Percentiles rank a stretch among this genome's conserved stretches.
Conservation (phyloP, 306 rosid genomes). For the Senna tora region DNA sequence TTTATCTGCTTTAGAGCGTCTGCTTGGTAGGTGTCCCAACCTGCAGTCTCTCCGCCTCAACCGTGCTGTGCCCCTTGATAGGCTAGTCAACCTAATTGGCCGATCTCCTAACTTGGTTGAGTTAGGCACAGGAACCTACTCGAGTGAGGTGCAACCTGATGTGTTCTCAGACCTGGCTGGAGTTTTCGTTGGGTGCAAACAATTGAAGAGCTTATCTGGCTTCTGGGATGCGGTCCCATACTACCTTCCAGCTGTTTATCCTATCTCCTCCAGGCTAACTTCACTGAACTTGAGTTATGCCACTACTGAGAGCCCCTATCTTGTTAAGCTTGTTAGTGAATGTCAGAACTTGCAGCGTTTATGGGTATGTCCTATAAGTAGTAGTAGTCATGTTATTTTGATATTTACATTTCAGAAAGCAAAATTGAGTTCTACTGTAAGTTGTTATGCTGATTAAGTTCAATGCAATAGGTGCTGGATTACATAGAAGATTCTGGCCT, state of each 20-base stretch:
- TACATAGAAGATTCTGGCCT: slow-evolving; percentile 92
- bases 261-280: slow-evolving; percentile 68
- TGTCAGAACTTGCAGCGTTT: slow-evolving; percentile 77
- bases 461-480: slow-evolving; percentile 79
- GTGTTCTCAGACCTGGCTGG: slow-evolving; percentile 57
- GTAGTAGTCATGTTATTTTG: neutral
- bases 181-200: slow-evolving; percentile 64
- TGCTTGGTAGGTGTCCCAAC: slow-evolving; percentile 80
- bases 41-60: slow-evolving; percentile 83
- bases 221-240: slow-evolving; percentile 90
- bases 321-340: slow-evolving; percentile 72
- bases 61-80: slow-evolving; percentile 80
- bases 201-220: slow-evolving; percentile 72
- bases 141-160: slow-evolving; percentile 70
- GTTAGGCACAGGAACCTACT: slow-evolving; percentile 79
- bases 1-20: slow-evolving; percentile 79
- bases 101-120: slow-evolving; percentile 79
- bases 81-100: slow-evolving; percentile 62
- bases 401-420: slow-evolving; percentile 30
- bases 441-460: slow-evolving; percentile 42
- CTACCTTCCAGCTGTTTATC: slow-evolving; percentile 72
- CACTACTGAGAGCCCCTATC: slow-evolving; percentile 65
- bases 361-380: slow-evolving; percentile 62
- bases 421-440: slow-evolving; percentile 10
- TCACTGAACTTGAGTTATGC: slow-evolving; percentile 84